Evolutionary conservation across 2,329 filamentous ascomycete genomes (phyloP), one percentile per base, ranked within the genome.

Genomic region (Teratosphaeria epicoccoides): DNA sequence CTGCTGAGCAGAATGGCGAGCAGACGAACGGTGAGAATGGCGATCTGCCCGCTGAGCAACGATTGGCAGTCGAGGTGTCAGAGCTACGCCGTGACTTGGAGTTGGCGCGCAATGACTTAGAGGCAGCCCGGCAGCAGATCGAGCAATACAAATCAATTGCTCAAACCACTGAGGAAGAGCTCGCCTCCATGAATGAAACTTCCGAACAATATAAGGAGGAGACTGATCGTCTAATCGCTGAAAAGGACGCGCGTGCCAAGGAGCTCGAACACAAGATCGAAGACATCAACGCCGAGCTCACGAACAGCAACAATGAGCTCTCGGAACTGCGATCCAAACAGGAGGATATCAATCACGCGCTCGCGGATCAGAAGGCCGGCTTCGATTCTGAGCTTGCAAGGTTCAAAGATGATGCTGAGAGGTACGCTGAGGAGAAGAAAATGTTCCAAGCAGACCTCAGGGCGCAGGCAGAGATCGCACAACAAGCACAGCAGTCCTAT

Each of bases 401-500:
- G 28, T 74, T 97, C 24, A 93, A 87, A 66, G 88, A 94, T 46
- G 86, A 95, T 59, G 85, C 85, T 52, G 86, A 89, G 58, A 81
- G 86, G 49, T 84, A 91, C 66, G 77, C 82, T 54, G 85, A 88
- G 55, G 84, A 89, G 47, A 83, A 88, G 26, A 83, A 87, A 58
- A 88, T 86, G 65, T 87, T 95, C 65, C 88, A 94, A 65, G 86
- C 95, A 61, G 90, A 97, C 62, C 80, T 97, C 43, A 90, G 93
- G 55, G 84, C 88, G 0, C 93, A 98, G 68, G 90, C 91, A 24
- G 87, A 94, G 44, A 97, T 98, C 63, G 89, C 93, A 2, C 84
- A 88, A 49, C 87, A 88, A 67, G 89, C 93, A 3, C 93, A 98
- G 66, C 85, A 95, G 65, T 90, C 93, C 60, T 98, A 98, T 65